These are phyloP conservation scores for Canavalia ensiformis DNA, from an alignment of 306 rosid genomes.

Conservation along the genomic window DNA sequence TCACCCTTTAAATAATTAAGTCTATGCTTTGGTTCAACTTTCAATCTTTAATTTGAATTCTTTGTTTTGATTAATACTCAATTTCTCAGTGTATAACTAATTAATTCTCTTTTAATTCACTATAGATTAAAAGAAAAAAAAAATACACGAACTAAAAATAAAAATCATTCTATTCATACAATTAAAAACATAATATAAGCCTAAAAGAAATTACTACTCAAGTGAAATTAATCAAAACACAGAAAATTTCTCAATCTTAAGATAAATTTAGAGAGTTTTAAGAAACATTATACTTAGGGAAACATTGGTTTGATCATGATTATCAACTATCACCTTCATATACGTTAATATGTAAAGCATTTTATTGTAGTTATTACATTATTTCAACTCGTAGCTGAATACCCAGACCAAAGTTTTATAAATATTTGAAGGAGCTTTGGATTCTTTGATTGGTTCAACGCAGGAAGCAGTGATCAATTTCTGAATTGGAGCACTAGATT, in stretches of 20 bases:
- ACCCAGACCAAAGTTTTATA: neutral
- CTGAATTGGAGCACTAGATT: conserved; percentile 77
- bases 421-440: neutral
- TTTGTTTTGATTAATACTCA: too few relatives aligned
- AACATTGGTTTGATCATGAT: neutral
- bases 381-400: neutral
- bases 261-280: neutral
- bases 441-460: neutral
- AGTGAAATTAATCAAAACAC: neutral
- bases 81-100: too few relatives aligned
- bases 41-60: too few relatives aligned
- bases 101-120: too few relatives aligned
- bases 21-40: too few relatives aligned
- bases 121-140: too few relatives aligned
- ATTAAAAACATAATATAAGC: neutral
- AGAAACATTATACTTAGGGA: neutral
- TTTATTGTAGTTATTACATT: neutral
- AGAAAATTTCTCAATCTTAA: neutral
- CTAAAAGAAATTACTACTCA: neutral
- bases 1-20: too few relatives aligned
- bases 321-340: neutral
- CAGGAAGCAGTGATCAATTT: conserved; percentile 68
- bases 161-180: too few relatives aligned
- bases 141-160: too few relatives aligned
- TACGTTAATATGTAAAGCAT: neutral